Conservation (phyloP, 192 early-diverging fungal genomes). For the Lunasporangiospora selenospora region DNA sequence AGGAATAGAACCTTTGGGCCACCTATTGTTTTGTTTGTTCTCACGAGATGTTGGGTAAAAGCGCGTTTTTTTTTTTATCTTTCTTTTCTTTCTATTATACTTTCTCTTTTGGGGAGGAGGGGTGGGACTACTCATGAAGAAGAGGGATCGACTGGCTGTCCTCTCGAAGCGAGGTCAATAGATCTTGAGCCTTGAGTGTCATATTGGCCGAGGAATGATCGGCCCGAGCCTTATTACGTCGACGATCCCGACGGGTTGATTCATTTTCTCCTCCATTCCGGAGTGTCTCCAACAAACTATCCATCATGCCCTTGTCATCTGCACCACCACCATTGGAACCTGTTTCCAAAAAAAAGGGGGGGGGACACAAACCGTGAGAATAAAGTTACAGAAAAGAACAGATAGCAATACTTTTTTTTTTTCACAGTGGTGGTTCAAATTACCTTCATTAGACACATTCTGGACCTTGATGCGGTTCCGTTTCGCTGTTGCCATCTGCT, state of each 20-base stretch:
- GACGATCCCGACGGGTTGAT: slow-evolving; percentile 28
- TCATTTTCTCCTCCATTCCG: slow-evolving; percentile 67
- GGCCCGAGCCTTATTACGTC: slow-evolving; percentile 24
- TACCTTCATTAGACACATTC: slow-evolving; percentile 24
- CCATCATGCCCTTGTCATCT: slow-evolving; percentile 79
- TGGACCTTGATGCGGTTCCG: slow-evolving; percentile 25
- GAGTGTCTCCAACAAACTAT: slow-evolving; percentile 77
- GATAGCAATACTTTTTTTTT: no score
- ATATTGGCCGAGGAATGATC: slow-evolving; percentile 6
- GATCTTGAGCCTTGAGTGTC: slow-evolving; percentile 28
- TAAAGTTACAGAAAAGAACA: neutral
- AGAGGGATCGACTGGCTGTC: slow-evolving; percentile 12
- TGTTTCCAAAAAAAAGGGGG: no score
- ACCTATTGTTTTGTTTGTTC: no score
- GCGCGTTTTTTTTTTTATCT: neutral
- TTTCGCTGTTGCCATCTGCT: slow-evolving; percentile 43
- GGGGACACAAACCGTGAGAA: no score
- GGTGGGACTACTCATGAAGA: slow-evolving; percentile 20
- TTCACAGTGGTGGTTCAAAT: neutral
- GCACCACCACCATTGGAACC: slow-evolving; percentile 41
- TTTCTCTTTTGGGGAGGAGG: neutral
- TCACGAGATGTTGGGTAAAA: no score
- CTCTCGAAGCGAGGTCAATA: slow-evolving; percentile 30
- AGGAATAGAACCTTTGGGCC: no score
- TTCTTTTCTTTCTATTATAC: neutral